phyloP scores from a whole-genome alignment of 441 rosid species.

The Omphalea diandra region DNA sequence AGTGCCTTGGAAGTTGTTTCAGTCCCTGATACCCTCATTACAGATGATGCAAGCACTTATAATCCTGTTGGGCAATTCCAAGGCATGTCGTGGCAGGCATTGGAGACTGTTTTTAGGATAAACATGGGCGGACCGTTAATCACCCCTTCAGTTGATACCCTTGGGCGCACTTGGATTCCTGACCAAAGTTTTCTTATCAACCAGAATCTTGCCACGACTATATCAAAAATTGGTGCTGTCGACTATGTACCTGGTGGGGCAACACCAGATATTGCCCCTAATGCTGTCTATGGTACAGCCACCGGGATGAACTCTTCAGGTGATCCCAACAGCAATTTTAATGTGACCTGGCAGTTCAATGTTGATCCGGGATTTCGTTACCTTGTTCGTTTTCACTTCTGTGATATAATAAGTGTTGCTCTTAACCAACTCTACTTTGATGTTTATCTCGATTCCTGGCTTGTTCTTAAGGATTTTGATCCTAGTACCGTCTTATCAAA shows the following conservation, averaged over 20 bases:
- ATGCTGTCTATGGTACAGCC: slow-evolving; percentile 62
- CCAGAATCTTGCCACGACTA: slow-evolving; percentile 35
- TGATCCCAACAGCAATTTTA: slow-evolving; percentile 59
- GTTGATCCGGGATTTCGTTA: slow-evolving; percentile 74
- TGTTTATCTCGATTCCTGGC: slow-evolving; percentile 53
- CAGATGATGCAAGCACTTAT: slow-evolving; percentile 32
- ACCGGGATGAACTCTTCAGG: slow-evolving; percentile 47
- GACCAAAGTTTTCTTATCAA: slow-evolving; percentile 45
- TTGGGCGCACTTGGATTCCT: slow-evolving; percentile 76
- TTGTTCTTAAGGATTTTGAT: slow-evolving; percentile 49
- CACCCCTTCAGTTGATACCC: slow-evolving; percentile 55
- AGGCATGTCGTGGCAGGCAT: slow-evolving; percentile 47
- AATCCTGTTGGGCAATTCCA: slow-evolving; percentile 35
- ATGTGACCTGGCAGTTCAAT: slow-evolving; percentile 78
- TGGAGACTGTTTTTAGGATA: slow-evolving; percentile 62
- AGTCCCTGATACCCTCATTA: slow-evolving; percentile 53
- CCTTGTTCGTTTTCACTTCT: slow-evolving; percentile 77
- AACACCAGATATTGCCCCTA: slow-evolving; percentile 60
- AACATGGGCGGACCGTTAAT: slow-evolving; percentile 81
- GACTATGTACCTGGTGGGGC: slow-evolving; percentile 45
- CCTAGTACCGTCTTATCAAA: slow-evolving; percentile 28
- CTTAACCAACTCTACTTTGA: slow-evolving; percentile 66
- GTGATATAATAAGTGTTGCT: slow-evolving; percentile 56
- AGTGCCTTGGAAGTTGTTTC: slow-evolving; percentile 85
- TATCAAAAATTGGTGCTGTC: slow-evolving; percentile 48